Evolutionary conservation across 2,329 filamentous ascomycete species (phyloP), one percentile per base, ranked within the genome.

Genomic region (Elsinoe ampelina): DNA sequence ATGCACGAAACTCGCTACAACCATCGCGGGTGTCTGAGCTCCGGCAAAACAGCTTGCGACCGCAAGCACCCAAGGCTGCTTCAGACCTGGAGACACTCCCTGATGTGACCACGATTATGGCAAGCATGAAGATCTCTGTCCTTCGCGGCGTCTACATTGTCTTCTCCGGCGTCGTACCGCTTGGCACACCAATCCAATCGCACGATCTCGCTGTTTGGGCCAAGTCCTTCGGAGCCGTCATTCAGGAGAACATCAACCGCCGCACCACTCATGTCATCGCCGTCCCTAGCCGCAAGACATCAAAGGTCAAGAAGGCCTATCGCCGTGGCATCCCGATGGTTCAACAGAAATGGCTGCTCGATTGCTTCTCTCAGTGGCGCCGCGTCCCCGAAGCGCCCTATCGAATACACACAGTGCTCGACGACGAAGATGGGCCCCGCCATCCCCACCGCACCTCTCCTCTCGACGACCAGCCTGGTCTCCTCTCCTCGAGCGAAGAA

Each of bases 201-300:
- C 90, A 90, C 1, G 93, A 98, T 68, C 87, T 95, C 58, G 90
- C 87, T 3, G 76, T 92, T 41, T 95, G 95, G 78, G 86, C 90
- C 2, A 84, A 84, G 66, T 88, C 81, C 65, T 97, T 96, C 67
- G 93, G 93, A 17, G 92, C 89, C 5, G 78, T 75, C 34, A 75
- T 91, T 6, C 79, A 78, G 1, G 75, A 77, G 32, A 80, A 80
- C 56, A 79, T 88, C 58, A 73, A 66, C 41, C 72, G 70, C 58
- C 67, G 67, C 41, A 77, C 74, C 1, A 90, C 87, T 0, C 87
- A 91, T 68, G 78, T 91, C 4, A 85, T 91, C 2, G 84, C 87
- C 7, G 85, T 82, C 54, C 82, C 81, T 15, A 77, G 81, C 13
- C 78, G 86, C 20, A 84, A 91, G 19, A 97, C 93, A 0, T 86